A percentile compares a stretch with the other conserved stretches of the same genome.
Conservation (phyloP, 1,284 basidiomycete species). For the Cryptococcus sp. region DNA sequence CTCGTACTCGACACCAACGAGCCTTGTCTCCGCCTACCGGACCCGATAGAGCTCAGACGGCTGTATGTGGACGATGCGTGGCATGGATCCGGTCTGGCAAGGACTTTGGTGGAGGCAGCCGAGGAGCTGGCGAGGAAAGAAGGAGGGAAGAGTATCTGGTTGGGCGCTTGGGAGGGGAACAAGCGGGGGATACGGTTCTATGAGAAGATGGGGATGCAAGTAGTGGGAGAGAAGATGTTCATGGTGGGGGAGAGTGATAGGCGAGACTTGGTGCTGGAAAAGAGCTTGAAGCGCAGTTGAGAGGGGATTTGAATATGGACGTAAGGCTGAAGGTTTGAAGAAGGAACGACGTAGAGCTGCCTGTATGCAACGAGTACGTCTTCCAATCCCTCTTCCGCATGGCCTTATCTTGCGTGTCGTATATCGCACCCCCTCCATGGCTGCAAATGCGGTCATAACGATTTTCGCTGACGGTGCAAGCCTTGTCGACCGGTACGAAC, state of each 20-base stretch:
- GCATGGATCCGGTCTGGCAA: constrained; percentile 29
- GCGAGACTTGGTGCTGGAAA: constrained; percentile 20
- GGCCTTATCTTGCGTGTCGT: too few species aligned
- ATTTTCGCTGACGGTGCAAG: too few species aligned
- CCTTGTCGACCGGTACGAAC: too few species aligned
- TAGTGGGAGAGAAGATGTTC: constrained; percentile 16
- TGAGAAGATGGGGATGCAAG: constrained; percentile 22
- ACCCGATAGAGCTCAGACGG: constrained; percentile 18
- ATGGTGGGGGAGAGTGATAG: constrained; percentile 15
- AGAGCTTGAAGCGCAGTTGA: background rate
- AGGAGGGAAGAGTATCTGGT: constrained; percentile 24
- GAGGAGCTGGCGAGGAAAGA: constrained; percentile 12
- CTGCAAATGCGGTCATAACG: too few species aligned
- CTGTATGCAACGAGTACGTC: too few species aligned
- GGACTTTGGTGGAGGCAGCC: constrained; percentile 12
- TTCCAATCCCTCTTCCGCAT: too few species aligned
- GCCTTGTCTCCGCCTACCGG: constrained; percentile 9
- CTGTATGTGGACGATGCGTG: constrained; percentile 21
- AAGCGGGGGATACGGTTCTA: constrained; percentile 24
- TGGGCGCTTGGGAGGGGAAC: constrained; percentile 35
- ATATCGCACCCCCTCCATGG: too few species aligned
- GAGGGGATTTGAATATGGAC: too few species aligned
- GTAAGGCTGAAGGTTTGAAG: too few species aligned
- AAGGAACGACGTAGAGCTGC: too few species aligned
- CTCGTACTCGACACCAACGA: constrained; percentile 10